These are phyloP conservation scores for Sarocladium strictum DNA, from an alignment of 2,329 filamentous ascomycete species.

Conservation along the genomic window DNA sequence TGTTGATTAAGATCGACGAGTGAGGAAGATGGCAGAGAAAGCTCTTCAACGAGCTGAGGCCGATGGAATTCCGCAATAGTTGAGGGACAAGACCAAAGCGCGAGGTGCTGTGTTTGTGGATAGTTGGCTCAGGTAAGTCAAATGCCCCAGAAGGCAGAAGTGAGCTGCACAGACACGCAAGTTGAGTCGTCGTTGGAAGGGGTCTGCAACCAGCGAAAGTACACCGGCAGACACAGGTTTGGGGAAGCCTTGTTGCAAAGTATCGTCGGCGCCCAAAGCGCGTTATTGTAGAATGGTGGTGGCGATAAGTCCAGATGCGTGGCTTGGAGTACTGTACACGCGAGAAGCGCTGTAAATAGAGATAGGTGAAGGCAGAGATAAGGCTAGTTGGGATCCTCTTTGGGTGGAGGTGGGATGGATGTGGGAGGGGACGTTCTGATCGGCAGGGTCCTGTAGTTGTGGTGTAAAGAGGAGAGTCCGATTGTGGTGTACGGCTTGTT, in stretches of 20 bases:
- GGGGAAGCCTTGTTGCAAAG: neutral
- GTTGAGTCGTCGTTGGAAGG: neutral
- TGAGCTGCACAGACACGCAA: neutral
- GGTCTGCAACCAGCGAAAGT: neutral
- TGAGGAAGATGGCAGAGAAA: neutral
- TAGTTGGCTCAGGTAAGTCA: neutral
- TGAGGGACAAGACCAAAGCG: neutral
- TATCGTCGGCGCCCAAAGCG: neutral
- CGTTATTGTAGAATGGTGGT: neutral
- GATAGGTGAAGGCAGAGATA: neutral
- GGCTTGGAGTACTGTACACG: neutral
- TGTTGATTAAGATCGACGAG: neutral
- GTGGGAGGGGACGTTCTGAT: neutral
- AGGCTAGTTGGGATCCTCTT: neutral
- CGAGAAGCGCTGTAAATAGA: conserved; percentile 7
- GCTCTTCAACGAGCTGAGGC: neutral
- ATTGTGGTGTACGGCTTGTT: neutral
- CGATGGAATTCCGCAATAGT: neutral
- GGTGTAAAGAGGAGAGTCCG: neutral
- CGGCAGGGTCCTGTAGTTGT: conserved; percentile 5
- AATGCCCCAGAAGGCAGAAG: neutral
- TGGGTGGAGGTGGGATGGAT: neutral
- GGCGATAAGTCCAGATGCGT: neutral
- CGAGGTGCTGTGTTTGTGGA: neutral
- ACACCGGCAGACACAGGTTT: neutral